These are phyloP conservation scores for Urochloa ruziziensis DNA, from an alignment of 176 grass and related monocot species.

Conservation along the genomic window DNA sequence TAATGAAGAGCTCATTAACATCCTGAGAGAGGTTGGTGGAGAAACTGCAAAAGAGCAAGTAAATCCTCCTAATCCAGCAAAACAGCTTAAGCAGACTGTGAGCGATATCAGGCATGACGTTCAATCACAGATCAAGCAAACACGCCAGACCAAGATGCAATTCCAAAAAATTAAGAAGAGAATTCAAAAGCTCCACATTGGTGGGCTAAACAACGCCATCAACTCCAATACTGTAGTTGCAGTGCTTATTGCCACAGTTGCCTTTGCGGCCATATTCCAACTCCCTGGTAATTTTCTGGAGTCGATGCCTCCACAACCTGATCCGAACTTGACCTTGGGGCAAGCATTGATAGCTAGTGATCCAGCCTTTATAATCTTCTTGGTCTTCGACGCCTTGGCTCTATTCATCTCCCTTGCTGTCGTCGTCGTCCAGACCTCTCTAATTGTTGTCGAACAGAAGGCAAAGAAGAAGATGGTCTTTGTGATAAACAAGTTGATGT, in stretches of 20 bases:
- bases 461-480: constrained; percentile 94
- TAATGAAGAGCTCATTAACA: constrained; percentile 58
- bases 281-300: constrained; percentile 73
- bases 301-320: neutral
- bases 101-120: constrained; percentile 92
- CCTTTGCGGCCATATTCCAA: constrained; percentile 94
- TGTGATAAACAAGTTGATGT: constrained; percentile 99
- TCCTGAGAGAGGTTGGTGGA: constrained; percentile 62
- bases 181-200: constrained; percentile 86
- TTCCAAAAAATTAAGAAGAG: constrained; percentile 86
- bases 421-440: constrained; percentile 80
- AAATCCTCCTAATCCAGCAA: constrained; percentile 69
- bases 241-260: constrained; percentile 92
- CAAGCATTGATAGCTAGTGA: constrained; percentile 71
- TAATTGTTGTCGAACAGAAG: constrained; percentile 95
- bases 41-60: constrained; percentile 61
- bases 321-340: constrained; percentile 38
- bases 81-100: constrained; percentile 91
- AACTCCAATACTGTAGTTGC: constrained; percentile 95
- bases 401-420: constrained; percentile 92
- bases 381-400: constrained; percentile 83
- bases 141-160: constrained; percentile 79
- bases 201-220: constrained; percentile 91
- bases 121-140: constrained; percentile 87
- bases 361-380: constrained; percentile 82